Conservation (phyloP, 2,329 filamentous ascomycete species). For the Aspergillus uvarum region DNA sequence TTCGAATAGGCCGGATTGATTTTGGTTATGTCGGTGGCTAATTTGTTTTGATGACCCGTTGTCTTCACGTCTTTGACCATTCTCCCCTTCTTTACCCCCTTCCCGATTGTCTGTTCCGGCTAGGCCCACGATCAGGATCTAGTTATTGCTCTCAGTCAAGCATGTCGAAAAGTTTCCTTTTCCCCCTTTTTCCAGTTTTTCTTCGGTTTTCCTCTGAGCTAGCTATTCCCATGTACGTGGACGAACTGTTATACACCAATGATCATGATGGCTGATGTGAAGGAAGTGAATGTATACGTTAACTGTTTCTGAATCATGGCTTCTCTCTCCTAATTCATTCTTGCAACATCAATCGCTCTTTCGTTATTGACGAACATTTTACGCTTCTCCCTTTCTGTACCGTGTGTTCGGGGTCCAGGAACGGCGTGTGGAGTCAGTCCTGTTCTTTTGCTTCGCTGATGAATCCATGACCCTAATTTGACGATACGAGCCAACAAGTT, state of each 20-base stretch:
- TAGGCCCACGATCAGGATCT: slow-evolving; percentile 33
- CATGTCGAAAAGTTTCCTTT: slow-evolving; percentile 40
- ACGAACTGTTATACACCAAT: slow-evolving; percentile 34
- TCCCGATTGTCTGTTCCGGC: slow-evolving; percentile 26
- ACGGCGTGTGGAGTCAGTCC: slow-evolving; percentile 27
- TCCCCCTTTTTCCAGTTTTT: slow-evolving; percentile 21
- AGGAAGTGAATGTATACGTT: slow-evolving; percentile 25
- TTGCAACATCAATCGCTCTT: slow-evolving; percentile 4
- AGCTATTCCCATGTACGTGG: slow-evolving; percentile 35
- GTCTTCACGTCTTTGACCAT: slow-evolving; percentile 16
- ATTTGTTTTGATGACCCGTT: slow-evolving; percentile 23
- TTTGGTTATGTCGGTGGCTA: slow-evolving; percentile 29
- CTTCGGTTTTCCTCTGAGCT: slow-evolving; percentile 26
- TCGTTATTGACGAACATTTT: slow-evolving; percentile 12
- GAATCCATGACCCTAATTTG: slow-evolving; percentile 25
- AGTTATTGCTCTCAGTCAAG: slow-evolving; percentile 35
- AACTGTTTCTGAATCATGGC: slow-evolving; percentile 10
- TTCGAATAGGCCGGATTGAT: slow-evolving; percentile 14
- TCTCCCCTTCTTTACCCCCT: background rate
- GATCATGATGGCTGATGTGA: slow-evolving; percentile 37
- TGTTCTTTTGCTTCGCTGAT: slow-evolving; percentile 25
- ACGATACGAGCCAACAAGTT: slow-evolving; percentile 21
- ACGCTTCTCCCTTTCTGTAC: slow-evolving; percentile 19
- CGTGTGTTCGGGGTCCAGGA: slow-evolving; percentile 21
- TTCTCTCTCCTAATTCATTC: slow-evolving; percentile 14